Percentiles rank a stretch among this genome's conserved stretches.
phyloP scores from a whole-genome alignment of 2,329 filamentous ascomycete genomes.

The Ascochyta koolunga region DNA sequence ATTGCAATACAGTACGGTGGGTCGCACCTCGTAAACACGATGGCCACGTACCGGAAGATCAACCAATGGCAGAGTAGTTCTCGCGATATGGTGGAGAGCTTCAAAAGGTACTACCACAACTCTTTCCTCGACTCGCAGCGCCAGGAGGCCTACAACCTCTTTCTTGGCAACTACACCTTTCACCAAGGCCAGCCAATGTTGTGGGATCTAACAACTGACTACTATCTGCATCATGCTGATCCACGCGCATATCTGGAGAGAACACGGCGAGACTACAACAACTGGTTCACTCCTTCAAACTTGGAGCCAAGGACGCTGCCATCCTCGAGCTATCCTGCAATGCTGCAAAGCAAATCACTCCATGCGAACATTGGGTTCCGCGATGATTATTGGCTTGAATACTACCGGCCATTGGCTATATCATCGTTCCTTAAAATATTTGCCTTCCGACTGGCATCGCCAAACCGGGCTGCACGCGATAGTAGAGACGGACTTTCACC shows the following conservation, averaged over 20 bases:
- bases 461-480: conserved; percentile 80
- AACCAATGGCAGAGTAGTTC: conserved; percentile 99
- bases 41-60: conserved; percentile 98
- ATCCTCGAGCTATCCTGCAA: conserved; percentile 53
- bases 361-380: conserved; percentile 62
- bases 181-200: conserved; percentile 88
- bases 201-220: conserved; percentile 94
- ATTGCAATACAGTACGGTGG: conserved; percentile 98
- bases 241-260: conserved; percentile 74
- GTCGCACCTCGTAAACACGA: conserved; percentile 96
- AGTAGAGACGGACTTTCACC: conserved; percentile 75
- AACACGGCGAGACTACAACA: conserved; percentile 74
- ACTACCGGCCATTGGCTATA: conserved; percentile 85
- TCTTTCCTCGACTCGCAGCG: conserved; percentile 97
- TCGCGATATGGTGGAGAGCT: conserved; percentile 97
- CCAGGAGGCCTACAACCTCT: conserved; percentile 97
- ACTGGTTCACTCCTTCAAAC: conserved; percentile 82
- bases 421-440: conserved; percentile 94
- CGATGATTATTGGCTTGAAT: conserved; percentile 97
- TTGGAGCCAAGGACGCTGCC: conserved; percentile 69
- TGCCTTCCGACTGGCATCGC: conserved; percentile 83
- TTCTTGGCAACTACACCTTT: conserved; percentile 95
- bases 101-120: conserved; percentile 99
- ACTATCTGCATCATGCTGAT: conserved; percentile 91
- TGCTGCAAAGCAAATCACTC: conserved; percentile 19